phyloP scores from a whole-genome alignment of 2,329 filamentous ascomycete species.

The Colletotrichum eleusines region DNA sequence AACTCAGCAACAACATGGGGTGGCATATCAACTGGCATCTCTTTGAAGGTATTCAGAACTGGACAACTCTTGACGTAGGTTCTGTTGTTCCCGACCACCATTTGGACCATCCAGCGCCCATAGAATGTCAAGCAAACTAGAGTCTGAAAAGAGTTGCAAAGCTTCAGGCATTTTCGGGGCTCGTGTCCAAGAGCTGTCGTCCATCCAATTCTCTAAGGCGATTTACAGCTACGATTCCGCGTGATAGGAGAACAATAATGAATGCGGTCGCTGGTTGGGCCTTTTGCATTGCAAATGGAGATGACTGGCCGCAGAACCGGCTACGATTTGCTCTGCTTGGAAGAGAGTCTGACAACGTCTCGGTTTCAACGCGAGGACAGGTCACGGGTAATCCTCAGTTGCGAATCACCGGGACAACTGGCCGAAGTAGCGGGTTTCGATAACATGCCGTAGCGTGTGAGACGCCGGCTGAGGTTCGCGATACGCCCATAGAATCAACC shows the following conservation, averaged over 20 bases:
- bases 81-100: neutral
- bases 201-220: neutral
- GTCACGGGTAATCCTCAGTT: neutral
- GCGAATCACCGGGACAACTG: neutral
- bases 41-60: neutral
- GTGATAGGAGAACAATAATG: neutral
- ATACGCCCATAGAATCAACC: neutral
- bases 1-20: neutral
- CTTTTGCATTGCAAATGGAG: neutral
- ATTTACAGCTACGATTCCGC: neutral
- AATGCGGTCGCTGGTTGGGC: conserved; percentile 23
- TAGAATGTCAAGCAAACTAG: neutral
- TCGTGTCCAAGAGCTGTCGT: neutral
- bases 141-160: neutral
- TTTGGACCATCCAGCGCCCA: conserved; percentile 14
- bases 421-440: conserved; percentile 3
- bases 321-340: conserved; percentile 6
- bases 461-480: neutral
- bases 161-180: neutral
- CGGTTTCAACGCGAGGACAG: neutral
- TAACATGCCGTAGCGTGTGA: conserved; percentile 21
- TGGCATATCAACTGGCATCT: conserved; percentile 24
- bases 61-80: neutral
- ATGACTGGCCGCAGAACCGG: neutral
- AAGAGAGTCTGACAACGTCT: neutral